A percentile compares a stretch with the other conserved stretches of the same genome.
phyloP scores from a whole-genome alignment of 1,284 basidiomycete genomes.

The Mycosarcoma maydis region DNA sequence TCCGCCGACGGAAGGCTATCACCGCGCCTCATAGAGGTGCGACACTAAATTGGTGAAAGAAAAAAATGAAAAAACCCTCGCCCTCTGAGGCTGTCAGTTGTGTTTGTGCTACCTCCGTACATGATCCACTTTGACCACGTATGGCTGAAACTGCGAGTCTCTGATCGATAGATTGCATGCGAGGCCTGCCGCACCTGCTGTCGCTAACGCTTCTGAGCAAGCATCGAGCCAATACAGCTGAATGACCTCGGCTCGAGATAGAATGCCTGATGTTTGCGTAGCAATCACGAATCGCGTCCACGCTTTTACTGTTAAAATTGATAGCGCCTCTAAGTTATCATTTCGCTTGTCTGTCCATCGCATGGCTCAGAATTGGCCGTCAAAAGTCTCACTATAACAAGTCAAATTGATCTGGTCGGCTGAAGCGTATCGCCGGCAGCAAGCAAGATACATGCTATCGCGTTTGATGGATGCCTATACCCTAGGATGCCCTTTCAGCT shows the following conservation, averaged over 20 bases:
- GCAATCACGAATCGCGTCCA: neutral
- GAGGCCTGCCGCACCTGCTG: no score
- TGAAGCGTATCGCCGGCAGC: conserved; percentile 7
- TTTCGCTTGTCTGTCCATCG: conserved; percentile 1
- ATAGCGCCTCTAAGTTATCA: neutral
- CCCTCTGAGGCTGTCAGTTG: no score
- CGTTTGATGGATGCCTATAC: conserved; percentile 3
- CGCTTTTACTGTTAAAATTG: neutral
- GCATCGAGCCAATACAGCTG: no score
- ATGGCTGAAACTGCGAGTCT: no score
- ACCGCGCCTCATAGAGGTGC: no score
- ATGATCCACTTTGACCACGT: no score
- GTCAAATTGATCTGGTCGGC: conserved; percentile 6
- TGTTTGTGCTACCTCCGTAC: no score
- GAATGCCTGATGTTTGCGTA: neutral
- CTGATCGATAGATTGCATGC: no score
- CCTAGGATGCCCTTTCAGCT: conserved; percentile 2
- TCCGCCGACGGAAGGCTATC: no score
- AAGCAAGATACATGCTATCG: conserved; percentile 4
- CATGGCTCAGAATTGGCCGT: conserved; percentile 2
- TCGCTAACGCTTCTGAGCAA: no score
- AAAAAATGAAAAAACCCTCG: no score
- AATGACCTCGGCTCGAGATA: neutral
- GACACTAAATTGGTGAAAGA: no score
- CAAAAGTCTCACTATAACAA: conserved; percentile 2